Base-by-base conservation (phyloP, 1,139 yeast species). In the Pichia terricola region DNA sequence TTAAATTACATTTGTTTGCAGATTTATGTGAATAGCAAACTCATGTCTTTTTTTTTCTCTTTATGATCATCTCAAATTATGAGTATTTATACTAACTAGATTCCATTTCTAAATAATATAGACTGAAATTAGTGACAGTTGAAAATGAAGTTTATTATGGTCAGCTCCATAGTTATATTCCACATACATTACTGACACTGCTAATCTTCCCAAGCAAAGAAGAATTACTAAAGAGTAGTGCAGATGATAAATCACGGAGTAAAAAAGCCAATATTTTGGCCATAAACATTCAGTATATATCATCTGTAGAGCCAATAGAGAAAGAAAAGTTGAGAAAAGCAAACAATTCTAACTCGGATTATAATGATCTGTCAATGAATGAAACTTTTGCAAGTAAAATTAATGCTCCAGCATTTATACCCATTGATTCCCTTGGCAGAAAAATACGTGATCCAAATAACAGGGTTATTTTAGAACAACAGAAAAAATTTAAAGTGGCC, bases 211-310 rank as follows among this genome's bases (percentile, higher is more conserved):
- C 38, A 10, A 25, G 26, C 10, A 26, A 26, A n/a, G 35, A 34
- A 34, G 35, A 7, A 34, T 34, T 34, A 22, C 7, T 11, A n/a
- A 16, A 34, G 11, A n/a, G 25, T 11, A 22, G 25, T 22, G 28
- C 16, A 3, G 35, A 32, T 10, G 34, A 38, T 25, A 10, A 34
- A 10, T 42, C 37, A 4, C 43, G 40, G 28, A 39, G 43, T 7
- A 34, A 37, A n/a, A 30, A 47, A 38, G 61, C 59, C 34, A 67
- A 69, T 40, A 79, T 73, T 60, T 70, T 75, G 47, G 64, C 81
- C 42, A 66, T 82, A 46, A 79, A 79, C 56, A 69, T 78, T 5
- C 62, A 77, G 9, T 81, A 77, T 56, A 72, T 83, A 51, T 78
- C 77, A 56, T 67, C 69, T 8, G 67, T 80, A 16, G 68, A 69